phyloP scores from a whole-genome alignment of 176 grass and related monocot species.

The Lolium rigidum region DNA sequence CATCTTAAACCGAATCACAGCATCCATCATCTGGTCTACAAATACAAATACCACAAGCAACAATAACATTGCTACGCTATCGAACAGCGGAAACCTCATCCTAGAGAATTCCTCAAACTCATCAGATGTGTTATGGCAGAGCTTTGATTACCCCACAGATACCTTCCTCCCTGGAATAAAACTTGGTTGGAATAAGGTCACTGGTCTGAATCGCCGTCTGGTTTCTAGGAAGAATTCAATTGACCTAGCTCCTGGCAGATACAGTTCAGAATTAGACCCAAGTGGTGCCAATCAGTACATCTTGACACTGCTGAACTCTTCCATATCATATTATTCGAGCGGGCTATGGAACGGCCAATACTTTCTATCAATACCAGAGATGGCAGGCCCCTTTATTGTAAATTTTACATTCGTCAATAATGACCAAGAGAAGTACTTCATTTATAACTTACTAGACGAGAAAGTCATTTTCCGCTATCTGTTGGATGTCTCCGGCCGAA shows the following conservation, averaged over 20 bases:
- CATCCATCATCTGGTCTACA: constrained; percentile 55
- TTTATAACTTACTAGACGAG: constrained; percentile 41
- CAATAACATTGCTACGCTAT: constrained; percentile 29
- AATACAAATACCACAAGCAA: constrained; percentile 5
- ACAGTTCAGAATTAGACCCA: constrained; percentile 43
- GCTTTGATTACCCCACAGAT: constrained; percentile 65
- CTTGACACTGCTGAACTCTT: constrained; percentile 26
- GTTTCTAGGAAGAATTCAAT: constrained; percentile 55
- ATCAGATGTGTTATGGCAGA: constrained; percentile 55
- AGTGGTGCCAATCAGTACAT: constrained; percentile 40
- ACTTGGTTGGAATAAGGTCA: constrained; percentile 59
- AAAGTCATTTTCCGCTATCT: constrained; percentile 12
- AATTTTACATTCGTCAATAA: constrained; percentile 47
- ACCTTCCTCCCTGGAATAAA: constrained; percentile 54
- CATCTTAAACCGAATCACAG: constrained; percentile 40
- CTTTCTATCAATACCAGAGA: constrained; percentile 50
- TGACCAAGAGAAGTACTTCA: constrained; percentile 48
- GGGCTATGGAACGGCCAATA: constrained; percentile 58
- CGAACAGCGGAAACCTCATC: constrained; percentile 58
- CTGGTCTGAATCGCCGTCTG: constrained; percentile 43
- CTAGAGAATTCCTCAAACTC: constrained; percentile 43
- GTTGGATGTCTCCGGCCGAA: constrained; percentile 47
- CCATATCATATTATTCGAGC: constrained; percentile 43
- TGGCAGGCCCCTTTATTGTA: background rate
- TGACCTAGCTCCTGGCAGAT: constrained; percentile 48